Evolutionary conservation across 1,284 basidiomycete genomes (phyloP), one percentile per base, ranked within the genome.

Genomic region (Boletus subluridellus): DNA sequence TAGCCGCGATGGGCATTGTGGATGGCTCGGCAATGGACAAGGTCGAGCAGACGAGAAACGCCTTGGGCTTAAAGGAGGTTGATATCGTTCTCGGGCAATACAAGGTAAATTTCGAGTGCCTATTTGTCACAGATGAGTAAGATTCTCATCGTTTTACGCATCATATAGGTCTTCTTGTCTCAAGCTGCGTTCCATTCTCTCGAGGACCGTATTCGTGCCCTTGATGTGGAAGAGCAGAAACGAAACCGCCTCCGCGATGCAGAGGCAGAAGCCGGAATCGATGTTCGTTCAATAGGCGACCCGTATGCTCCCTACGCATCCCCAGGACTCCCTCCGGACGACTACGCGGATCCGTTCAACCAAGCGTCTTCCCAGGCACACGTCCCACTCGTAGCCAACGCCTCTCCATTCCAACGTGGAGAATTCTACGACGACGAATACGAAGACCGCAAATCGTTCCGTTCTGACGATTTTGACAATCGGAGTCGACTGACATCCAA

Each of bases 131-230:
- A 2, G 1, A 1, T 4, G 32, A 2, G 2, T 24, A 15, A 17
- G 44, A 49, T 61, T 21, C 21, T 21, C 21, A 21, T 21, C 21
- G 21, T 21, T n/a, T 58, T 42, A 11, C 39, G 39, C 17, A 26
- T 60, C 21, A 47, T 38, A 6, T 67, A 98, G 92, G 89, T 96
- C 35, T 99, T 95, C 80, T 77, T 99, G 9, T 92, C 90, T 0
- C 94, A 98, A 69, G 66, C 68, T 0, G 90, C 92, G 0, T 98
- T 98, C 82, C 93, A 94, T 63, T 80, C 83, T 15, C 84, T 99
- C 28, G 97, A 98, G 69, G 93, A 99, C 69, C 83, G 86, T 15
- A 78, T 98, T 12, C 86, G 95, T 9, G 81, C 87, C 0, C 81
- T 82, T 32, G 95, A 98, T 53, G 86, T 86, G 2, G 90, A 95